These are phyloP conservation scores for Sherardia arvensis DNA, from an alignment of 257 asterid species.

Conservation along the genomic window DNA sequence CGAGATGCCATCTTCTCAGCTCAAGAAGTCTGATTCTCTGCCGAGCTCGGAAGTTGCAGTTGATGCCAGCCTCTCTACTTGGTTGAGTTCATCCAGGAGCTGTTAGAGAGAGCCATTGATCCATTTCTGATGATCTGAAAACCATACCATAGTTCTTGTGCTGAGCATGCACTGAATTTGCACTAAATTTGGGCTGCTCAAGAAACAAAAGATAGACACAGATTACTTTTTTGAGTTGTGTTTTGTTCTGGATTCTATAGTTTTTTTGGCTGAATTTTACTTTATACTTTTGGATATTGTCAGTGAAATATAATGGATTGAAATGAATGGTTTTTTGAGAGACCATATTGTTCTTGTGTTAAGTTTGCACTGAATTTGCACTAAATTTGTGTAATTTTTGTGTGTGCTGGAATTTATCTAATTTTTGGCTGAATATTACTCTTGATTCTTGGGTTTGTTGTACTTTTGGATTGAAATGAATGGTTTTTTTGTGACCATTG, in stretches of 20 bases:
- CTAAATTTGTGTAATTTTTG: neutral
- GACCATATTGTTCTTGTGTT: neutral
- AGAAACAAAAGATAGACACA: neutral
- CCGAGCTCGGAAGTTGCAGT: conserved; percentile 24
- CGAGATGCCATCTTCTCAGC: conserved; percentile 14
- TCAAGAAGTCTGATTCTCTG: conserved; percentile 7
- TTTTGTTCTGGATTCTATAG: no score
- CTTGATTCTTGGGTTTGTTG: neutral
- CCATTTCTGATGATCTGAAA: neutral
- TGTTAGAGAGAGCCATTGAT: neutral
- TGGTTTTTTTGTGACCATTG: neutral
- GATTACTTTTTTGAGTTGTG: neutral
- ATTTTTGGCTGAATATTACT: no score
- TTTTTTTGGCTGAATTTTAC: no score
- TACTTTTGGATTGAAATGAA: neutral
- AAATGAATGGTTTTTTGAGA: neutral
- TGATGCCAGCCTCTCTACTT: conserved; percentile 52
- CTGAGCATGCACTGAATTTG: neutral
- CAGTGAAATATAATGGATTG: neutral
- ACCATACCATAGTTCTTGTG: neutral
- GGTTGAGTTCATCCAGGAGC: conserved; percentile 25
- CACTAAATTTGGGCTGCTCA: conserved; percentile 5
- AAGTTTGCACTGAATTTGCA: neutral
- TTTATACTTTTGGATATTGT: neutral
- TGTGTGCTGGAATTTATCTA: no score